Conservation (phyloP, 495 filamentous ascomycete genomes). For the Xylaria grammica region DNA sequence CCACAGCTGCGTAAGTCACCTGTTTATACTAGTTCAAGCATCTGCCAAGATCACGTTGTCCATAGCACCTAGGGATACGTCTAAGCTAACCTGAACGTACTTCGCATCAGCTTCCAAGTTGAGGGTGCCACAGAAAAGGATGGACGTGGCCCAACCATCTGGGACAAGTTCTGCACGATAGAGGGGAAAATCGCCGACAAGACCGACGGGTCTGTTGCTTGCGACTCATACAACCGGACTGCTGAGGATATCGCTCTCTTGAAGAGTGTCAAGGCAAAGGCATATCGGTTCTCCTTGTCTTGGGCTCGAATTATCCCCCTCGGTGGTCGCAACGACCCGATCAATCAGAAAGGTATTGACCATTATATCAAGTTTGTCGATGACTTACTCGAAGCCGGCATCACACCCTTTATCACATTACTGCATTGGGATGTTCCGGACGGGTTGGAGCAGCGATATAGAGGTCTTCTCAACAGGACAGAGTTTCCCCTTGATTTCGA, state of each 20-base stretch:
- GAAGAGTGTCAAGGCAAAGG: slow-evolving; percentile 65
- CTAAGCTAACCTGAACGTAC: slow-evolving; percentile 27
- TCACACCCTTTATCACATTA: slow-evolving; percentile 65
- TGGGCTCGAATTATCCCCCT: slow-evolving; percentile 76
- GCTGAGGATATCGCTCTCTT: slow-evolving; percentile 74
- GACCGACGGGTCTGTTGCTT: slow-evolving; percentile 70
- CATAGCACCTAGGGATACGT: neutral
- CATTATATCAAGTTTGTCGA: slow-evolving; percentile 67
- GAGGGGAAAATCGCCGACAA: slow-evolving; percentile 77
- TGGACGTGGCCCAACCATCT: slow-evolving; percentile 75
- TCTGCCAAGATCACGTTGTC: neutral
- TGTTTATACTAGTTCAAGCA: neutral
- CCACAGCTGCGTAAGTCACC: slow-evolving; percentile 69
- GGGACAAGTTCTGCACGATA: slow-evolving; percentile 76
- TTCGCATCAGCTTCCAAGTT: slow-evolving; percentile 68
- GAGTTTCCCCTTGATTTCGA: slow-evolving; percentile 66
- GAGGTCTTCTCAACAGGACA: slow-evolving; percentile 61
- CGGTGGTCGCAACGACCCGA: slow-evolving; percentile 64
- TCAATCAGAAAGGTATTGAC: slow-evolving; percentile 64
- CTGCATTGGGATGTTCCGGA: slow-evolving; percentile 71
- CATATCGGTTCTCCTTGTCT: slow-evolving; percentile 77
- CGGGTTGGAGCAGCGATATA: slow-evolving; percentile 65
- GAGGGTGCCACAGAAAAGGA: slow-evolving; percentile 71
- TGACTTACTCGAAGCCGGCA: slow-evolving; percentile 63
- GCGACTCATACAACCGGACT: slow-evolving; percentile 77